Conservation (phyloP, 768 basidiomycete genomes). For the Suillus fuscotomentosus region DNA sequence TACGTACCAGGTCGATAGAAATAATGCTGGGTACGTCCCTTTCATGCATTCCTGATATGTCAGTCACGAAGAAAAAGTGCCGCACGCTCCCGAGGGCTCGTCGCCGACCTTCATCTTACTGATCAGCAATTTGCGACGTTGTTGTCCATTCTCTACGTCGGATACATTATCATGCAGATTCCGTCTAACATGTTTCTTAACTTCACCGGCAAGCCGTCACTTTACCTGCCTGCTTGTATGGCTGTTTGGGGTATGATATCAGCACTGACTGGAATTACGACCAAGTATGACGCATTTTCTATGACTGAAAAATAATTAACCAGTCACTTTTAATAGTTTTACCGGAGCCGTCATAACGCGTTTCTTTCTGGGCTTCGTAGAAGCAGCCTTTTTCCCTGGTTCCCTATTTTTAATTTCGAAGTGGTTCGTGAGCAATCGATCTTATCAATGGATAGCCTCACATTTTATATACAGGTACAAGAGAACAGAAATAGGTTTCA, state of each 20-base stretch:
- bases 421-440: constrained; percentile 29
- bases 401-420: constrained; percentile 39
- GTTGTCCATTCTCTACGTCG: constrained; percentile 67
- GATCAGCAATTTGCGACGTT: constrained; percentile 65
- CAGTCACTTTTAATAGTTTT: constrained; percentile 31
- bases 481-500: constrained; percentile 41
- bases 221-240: constrained; percentile 68
- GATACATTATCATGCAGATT: constrained; percentile 44
- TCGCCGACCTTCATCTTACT: constrained; percentile 59
- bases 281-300: constrained; percentile 21
- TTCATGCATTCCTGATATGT: background rate
- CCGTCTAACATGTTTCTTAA: constrained; percentile 74
- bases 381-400: constrained; percentile 47
- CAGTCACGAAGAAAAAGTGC: constrained; percentile 40
- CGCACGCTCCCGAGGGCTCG: constrained; percentile 67
- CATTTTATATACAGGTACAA: constrained; percentile 37
- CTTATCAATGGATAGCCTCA: constrained; percentile 24
- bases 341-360: constrained; percentile 41
- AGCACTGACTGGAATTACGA: constrained; percentile 39
- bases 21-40: constrained; percentile 56
- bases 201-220: constrained; percentile 62
- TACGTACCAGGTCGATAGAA: constrained; percentile 56
- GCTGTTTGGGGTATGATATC: constrained; percentile 67
- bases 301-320: background rate
- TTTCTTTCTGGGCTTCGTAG: constrained; percentile 57